Percentiles rank a stretch among this genome's conserved stretches.
These are phyloP conservation scores for Hanseniaspora lindneri DNA, from an alignment of 805 yeast species.

Conservation along the genomic window DNA sequence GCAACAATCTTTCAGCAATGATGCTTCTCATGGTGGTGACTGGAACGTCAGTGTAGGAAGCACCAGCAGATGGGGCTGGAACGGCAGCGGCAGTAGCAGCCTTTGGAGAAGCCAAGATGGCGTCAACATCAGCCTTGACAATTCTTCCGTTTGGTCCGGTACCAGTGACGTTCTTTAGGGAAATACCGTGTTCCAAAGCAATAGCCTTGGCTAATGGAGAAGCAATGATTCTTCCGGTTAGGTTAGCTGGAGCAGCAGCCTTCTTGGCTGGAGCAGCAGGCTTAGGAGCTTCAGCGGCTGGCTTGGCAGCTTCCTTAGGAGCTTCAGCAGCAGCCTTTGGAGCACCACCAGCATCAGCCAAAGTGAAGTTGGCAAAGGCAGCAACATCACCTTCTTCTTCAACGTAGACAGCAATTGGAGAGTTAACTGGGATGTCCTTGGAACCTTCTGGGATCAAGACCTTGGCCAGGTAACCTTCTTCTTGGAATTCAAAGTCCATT, in stretches of 20 bases:
- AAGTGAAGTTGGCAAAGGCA: slow-evolving; percentile 80
- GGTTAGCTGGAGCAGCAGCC: slow-evolving; percentile 37
- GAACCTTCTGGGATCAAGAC: slow-evolving; percentile 73
- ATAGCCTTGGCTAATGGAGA: slow-evolving; percentile 90
- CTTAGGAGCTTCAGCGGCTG: slow-evolving; percentile 24
- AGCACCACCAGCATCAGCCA: slow-evolving; percentile 45
- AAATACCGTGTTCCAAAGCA: slow-evolving; percentile 84
- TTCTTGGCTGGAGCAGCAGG: slow-evolving; percentile 33
- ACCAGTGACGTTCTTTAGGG: slow-evolving; percentile 75
- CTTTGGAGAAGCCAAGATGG: slow-evolving; percentile 38
- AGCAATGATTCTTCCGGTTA: slow-evolving; percentile 56
- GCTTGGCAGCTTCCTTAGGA: slow-evolving; percentile 21
- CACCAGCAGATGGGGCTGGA: slow-evolving; percentile 39
- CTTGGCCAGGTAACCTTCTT: slow-evolving; percentile 86
- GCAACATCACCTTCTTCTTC: slow-evolving; percentile 73
- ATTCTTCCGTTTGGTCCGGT: slow-evolving; percentile 95
- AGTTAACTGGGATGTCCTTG: slow-evolving; percentile 83
- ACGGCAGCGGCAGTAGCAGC: slow-evolving; percentile 38
- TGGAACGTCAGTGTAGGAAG: slow-evolving; percentile 69
- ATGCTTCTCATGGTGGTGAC: slow-evolving; percentile 86
- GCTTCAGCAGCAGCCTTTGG: slow-evolving; percentile 23
- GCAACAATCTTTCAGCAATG: slow-evolving; percentile 76
- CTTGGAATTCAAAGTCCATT: slow-evolving; percentile 97
- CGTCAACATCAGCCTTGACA: slow-evolving; percentile 79
- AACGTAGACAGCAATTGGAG: slow-evolving; percentile 93